Conservation (phyloP, 352 stramenopile genomes). For the Phytophthora lateralis region DNA sequence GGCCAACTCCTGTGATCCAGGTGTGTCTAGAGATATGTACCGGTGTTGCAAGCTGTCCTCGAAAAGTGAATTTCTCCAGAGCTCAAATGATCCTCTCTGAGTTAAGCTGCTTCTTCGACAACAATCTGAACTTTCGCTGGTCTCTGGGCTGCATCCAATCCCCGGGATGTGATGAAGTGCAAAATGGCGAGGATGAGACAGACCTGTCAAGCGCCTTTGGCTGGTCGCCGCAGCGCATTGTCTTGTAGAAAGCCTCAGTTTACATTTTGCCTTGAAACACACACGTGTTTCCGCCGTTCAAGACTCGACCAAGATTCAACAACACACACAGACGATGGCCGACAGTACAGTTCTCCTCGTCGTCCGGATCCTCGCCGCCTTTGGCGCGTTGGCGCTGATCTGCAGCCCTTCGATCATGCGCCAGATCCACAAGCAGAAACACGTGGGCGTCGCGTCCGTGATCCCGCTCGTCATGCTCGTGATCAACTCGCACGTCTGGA, state of each 20-base stretch:
- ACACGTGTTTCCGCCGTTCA: neutral
- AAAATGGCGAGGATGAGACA: neutral
- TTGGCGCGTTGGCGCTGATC: constrained; percentile 19
- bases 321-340: constrained; percentile 7
- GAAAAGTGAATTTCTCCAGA: no score
- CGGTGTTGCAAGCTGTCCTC: no score
- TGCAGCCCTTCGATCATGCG: constrained; percentile 19
- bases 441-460: constrained; percentile 17
- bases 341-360: constrained; percentile 11
- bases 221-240: neutral
- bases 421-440: constrained; percentile 21
- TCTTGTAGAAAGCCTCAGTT: constrained; percentile 1
- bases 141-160: neutral
- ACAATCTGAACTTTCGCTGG: neutral
- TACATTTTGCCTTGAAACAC: neutral
- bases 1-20: no score
- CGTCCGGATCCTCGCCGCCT: constrained; percentile 12
- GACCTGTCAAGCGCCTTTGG: neutral
- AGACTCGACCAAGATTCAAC: neutral
- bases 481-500: constrained; percentile 26
- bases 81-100: no score
- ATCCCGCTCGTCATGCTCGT: constrained; percentile 26
- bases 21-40: no score
- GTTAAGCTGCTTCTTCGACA: no score
- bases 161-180: constrained; percentile 3